These are phyloP conservation scores for Trichophyton mentagrophytes DNA, from an alignment of 2,329 filamentous ascomycete genomes.

Conservation along the genomic window DNA sequence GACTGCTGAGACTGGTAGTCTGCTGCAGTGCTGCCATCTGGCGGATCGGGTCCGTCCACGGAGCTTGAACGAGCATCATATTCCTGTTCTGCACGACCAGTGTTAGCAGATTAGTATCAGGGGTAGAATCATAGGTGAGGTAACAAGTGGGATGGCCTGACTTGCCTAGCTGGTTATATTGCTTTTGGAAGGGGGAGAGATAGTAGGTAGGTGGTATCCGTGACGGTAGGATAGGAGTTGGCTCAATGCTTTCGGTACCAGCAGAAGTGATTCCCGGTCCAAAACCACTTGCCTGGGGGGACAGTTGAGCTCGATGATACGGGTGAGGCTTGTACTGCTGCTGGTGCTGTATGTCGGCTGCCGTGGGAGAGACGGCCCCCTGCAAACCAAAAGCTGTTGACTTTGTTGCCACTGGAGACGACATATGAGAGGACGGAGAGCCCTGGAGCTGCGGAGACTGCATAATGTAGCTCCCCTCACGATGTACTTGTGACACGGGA, in stretches of 20 bases:
- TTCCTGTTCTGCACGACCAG: slow-evolving; percentile 64
- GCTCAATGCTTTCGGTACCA: slow-evolving; percentile 5
- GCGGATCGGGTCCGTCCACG: slow-evolving; percentile 63
- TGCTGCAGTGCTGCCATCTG: slow-evolving; percentile 51
- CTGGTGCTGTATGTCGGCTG: slow-evolving; percentile 44
- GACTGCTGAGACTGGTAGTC: slow-evolving; percentile 48
- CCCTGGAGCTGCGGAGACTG: slow-evolving; percentile 64
- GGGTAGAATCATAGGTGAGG: background rate
- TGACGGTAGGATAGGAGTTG: slow-evolving; percentile 28
- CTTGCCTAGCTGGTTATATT: slow-evolving; percentile 94
- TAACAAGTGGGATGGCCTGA: slow-evolving; percentile 26
- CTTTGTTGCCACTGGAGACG: slow-evolving; percentile 50
- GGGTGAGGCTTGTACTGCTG: slow-evolving; percentile 22
- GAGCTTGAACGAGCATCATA: slow-evolving; percentile 85
- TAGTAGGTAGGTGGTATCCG: slow-evolving; percentile 46
- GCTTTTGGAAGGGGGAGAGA: slow-evolving; percentile 77
- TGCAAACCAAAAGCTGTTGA: slow-evolving; percentile 50
- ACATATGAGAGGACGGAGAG: slow-evolving; percentile 67
- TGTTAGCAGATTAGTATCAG: background rate
- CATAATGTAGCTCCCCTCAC: slow-evolving; percentile 26
- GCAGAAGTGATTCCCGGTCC: slow-evolving; percentile 30
- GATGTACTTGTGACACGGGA: slow-evolving; percentile 37
- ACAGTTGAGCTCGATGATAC: background rate
- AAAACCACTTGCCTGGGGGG: slow-evolving; percentile 16
- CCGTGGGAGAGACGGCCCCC: slow-evolving; percentile 49